Evolutionary conservation across 495 filamentous ascomycete species (phyloP), one percentile per base, ranked within the genome.

Genomic region (Parathielavia appendiculata): DNA sequence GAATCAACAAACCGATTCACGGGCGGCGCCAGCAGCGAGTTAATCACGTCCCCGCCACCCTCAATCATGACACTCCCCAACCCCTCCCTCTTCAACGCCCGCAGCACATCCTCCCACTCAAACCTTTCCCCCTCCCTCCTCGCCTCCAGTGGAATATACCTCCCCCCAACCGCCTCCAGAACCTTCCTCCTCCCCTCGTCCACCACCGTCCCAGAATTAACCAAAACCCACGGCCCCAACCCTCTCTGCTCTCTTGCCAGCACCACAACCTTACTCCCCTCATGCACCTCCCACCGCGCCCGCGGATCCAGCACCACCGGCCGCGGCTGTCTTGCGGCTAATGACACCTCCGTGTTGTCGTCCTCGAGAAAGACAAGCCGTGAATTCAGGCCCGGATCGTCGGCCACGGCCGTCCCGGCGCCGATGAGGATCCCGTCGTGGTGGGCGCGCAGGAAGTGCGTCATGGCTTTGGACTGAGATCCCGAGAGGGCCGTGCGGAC

Each of bases 371-470:
- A 2, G 14, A 13, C 10, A 20, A 64, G 44, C 2, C 62, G 56
- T 64, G 84, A 90, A 66, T 95, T 96, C 45, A 97, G 73, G 7
- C 82, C 83, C 2, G 92, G 92, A 63, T 97, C 85, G 63, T 97
- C 92, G 13, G 87, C 84, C 45, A 88, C 75, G 17, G 89, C 90
- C 14, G 92, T 97, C 5, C 87, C 86, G 9, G 88, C 86, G 11
- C 92, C 92, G 22, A 97, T 76, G 12, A 92, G 75, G 54, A 97
- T 95, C 14, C 89, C 90, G 60, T 89, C 84, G 71, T 97, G 91
- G 13, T 79, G 80, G 7, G 83, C 83, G 55, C 92, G 87, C 17
- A 97, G 79, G 69, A 86, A 90, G 69, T 97, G 92, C 1, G 92
- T 96, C 86, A 97, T 90, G 51, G 87, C 79, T 69, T 96, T 96